phyloP scores from a whole-genome alignment of 1,284 basidiomycete species.

The Golubevia sp. region DNA sequence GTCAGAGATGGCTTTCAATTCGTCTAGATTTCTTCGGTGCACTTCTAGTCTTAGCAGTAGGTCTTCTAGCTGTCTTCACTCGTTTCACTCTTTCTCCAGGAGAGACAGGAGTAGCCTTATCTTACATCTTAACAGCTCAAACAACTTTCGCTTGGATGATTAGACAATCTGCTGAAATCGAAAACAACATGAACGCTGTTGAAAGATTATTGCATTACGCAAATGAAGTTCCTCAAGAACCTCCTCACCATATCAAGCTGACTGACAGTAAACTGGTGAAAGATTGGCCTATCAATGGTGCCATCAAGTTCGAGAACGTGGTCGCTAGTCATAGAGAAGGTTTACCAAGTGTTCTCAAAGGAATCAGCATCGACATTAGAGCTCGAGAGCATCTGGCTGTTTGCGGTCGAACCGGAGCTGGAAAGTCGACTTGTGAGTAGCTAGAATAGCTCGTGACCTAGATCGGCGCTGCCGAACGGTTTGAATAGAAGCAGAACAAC shows the following conservation, averaged over 20 bases:
- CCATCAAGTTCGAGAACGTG: conserved; percentile 33
- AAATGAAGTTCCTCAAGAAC: conserved; percentile 76
- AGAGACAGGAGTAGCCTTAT: conserved; percentile 76
- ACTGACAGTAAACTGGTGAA: conserved; percentile 28
- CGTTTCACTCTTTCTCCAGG: conserved; percentile 77
- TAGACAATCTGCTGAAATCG: conserved; percentile 74
- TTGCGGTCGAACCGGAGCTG: conserved; percentile 32
- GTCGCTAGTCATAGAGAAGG: conserved; percentile 70
- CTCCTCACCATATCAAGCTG: conserved; percentile 71
- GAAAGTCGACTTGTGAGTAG: conserved; percentile 14
- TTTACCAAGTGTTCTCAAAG: conserved; percentile 66
- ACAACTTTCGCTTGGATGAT: conserved; percentile 80
- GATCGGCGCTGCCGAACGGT: conserved; percentile 9
- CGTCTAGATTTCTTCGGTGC: conserved; percentile 83
- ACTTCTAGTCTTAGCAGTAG: conserved; percentile 69
- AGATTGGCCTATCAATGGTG: conserved; percentile 19
- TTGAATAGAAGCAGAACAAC: not conserved
- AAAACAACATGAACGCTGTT: conserved; percentile 90
- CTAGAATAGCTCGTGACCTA: no score
- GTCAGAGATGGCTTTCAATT: conserved; percentile 63
- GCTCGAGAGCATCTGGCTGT: conserved; percentile 26
- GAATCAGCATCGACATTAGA: conserved; percentile 66
- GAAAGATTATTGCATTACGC: conserved; percentile 75
- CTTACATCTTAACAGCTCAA: conserved; percentile 73
- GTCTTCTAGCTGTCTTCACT: conserved; percentile 76